Evolutionary conservation across 2,329 filamentous ascomycete genomes (phyloP).

Genomic region (Xylaria sp.): DNA sequence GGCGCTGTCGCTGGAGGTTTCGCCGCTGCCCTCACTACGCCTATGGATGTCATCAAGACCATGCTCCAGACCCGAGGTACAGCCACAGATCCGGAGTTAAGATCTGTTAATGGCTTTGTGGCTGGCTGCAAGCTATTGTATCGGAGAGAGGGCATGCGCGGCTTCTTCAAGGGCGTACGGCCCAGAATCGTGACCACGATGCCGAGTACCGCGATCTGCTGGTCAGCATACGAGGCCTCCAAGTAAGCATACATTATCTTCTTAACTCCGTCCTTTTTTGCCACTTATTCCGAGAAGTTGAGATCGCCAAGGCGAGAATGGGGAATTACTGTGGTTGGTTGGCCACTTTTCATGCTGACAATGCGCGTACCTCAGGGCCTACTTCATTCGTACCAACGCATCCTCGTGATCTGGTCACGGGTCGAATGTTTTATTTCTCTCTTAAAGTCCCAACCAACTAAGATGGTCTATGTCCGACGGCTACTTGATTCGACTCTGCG

Average conservation of each 20-base stretch:
- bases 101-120: constrained; percentile 75
- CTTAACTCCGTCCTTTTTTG: background rate
- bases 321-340: constrained; percentile 3
- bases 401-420: constrained; percentile 20
- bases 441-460: background rate
- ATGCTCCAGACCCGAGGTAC: constrained; percentile 89
- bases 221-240: constrained; percentile 70
- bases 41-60: constrained; percentile 97
- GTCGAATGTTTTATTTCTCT: background rate
- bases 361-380: constrained; percentile 23
- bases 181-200: constrained; percentile 93
- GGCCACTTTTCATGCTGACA: constrained; percentile 14
- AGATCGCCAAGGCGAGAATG: background rate
- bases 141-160: constrained; percentile 72
- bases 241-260: constrained; percentile 46
- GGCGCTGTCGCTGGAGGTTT: constrained; percentile 90
- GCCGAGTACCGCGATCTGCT: constrained; percentile 99
- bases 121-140: constrained; percentile 78
- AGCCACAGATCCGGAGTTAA: constrained; percentile 71
- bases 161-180: constrained; percentile 90
- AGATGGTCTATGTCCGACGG: background rate
- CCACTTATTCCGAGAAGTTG: background rate
- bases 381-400: constrained; percentile 32
- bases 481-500: background rate
- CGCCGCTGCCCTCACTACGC: constrained; percentile 88